Evolutionary conservation across 2,329 filamentous ascomycete species (phyloP), one percentile per base, ranked within the genome.

Genomic region (Trichocomaceae sp.): DNA sequence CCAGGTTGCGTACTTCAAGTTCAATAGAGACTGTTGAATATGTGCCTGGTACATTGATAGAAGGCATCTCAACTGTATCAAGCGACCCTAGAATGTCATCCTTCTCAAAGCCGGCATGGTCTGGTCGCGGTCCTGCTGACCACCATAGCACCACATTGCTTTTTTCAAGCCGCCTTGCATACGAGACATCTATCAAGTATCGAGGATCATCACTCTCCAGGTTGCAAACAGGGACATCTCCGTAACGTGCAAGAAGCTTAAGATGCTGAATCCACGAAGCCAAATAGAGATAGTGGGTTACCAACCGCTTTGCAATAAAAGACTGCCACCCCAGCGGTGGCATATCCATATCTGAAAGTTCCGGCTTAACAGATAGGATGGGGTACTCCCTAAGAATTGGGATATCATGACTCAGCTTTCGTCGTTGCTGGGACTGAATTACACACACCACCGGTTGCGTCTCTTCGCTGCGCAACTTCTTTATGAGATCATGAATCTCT

Each of bases 11-110:
- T 48, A 99, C 83, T 59, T 95, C 90, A 13, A 99, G 74, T 63
- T 99, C 93, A 59, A 99, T 93, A 67, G 93, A 99, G 2, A 99
- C 93, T 0, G 92, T 96, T 1, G 91, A 87, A 69, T 95, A 99
- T 0, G 92, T 95, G 41, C 91, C 92, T 0, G 92, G 88, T 50
- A 90, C 92, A 68, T 99, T 99, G 68, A 96, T 83, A 13, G 86
- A 86, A 0, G 93, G 92, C 90, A 97, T 95, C 57, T 88, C 85
- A 13, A 96, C 88, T 10, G 81, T 87, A 61, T 99, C 92, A 26
- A 97, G 79, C 2, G 88, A 82, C 0, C 88, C 88, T 0, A 88
- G 75, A 20, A 96, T 82, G 69, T 97, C 90, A 64, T 99, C 95
- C 58, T 86, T 88, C 69, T 99, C 93, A 68, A 96, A 90, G 0